A percentile compares a stretch with the other conserved stretches of the same genome.
Evolutionary conservation across 2,329 filamentous ascomycete genomes (phyloP).

Genomic region (Magnaporthiopsis incrustans): DNA sequence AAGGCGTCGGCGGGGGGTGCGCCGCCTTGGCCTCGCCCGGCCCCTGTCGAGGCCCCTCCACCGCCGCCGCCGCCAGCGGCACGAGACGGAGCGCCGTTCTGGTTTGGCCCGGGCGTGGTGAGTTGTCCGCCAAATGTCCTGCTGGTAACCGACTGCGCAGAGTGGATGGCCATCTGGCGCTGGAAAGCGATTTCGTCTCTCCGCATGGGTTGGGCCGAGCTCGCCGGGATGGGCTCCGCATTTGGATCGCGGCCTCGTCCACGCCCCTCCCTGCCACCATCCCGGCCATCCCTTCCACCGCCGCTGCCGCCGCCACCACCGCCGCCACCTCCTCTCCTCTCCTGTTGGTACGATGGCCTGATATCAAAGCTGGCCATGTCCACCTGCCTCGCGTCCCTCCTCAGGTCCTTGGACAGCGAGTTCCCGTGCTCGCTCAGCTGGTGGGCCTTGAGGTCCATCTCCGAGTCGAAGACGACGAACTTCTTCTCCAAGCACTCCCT

Average conservation of each 20-base stretch:
- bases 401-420: conserved; percentile 71
- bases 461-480: conserved; percentile 91
- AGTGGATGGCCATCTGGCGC: conserved; percentile 84
- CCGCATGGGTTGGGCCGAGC: conserved; percentile 70
- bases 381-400: conserved; percentile 75
- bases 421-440: conserved; percentile 77
- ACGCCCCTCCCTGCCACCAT: conserved; percentile 32
- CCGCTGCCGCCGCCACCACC: conserved; percentile 31
- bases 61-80: conserved; percentile 11
- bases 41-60: background rate
- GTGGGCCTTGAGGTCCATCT: conserved; percentile 92
- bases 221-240: conserved; percentile 66
- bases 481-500: conserved; percentile 91
- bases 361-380: conserved; percentile 83
- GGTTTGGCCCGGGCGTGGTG: conserved; percentile 40
- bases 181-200: conserved; percentile 89
- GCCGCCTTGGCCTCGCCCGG: background rate
- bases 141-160: conserved; percentile 69
- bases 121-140: conserved; percentile 82
- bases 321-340: conserved; percentile 43
- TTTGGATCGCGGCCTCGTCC: conserved; percentile 79
- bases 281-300: conserved; percentile 24
- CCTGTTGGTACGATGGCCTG: conserved; percentile 61
- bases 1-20: conserved; percentile 29
- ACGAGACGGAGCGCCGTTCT: background rate